Evolutionary conservation across 2,329 filamentous ascomycete species (phyloP), one percentile per base, ranked within the genome.

Genomic region (Paecilomyces variotii): DNA sequence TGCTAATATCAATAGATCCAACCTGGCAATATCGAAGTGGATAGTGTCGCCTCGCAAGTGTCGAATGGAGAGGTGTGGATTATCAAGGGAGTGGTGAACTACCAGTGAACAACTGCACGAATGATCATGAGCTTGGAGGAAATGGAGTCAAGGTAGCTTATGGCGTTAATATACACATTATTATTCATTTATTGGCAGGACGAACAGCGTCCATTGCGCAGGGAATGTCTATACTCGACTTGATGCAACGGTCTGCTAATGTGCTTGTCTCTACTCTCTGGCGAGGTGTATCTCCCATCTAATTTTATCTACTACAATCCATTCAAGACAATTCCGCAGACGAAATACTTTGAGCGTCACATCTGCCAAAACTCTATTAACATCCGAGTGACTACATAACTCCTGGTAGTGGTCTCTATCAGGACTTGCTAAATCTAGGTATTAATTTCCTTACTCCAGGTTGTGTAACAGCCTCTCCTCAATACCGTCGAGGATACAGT

Each of bases 31-130:
- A 84, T 97, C 51, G 86, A 92, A 72, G 88, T 97, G 12, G 83
- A 86, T 50, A 85, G 80, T 59, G 80, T 96, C 56, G 87, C 87
- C 1, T 87, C 87, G 64, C 83, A 85, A 60, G 92, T 95, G 19
- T 83, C 85, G 2, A 99, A 97, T 71, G 94, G 94, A 3, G 89
- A 97, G 75, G 82, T 97, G 65, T 95, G 90, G 90, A 82, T 92
- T 39, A 69, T 90, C 60, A 84, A 84, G 63, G 81, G 79, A 3
- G 83, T 87, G 26, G 68, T 87, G 59, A 84, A 84, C 59, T 84
- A 83, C 64, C 66, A 65, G 27, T 72, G 58, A 64, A 49, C 26
- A 19, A 45, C 14, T 45, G n/a, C n/a, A 45, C 19, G 3, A 45
- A 45, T 45, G 39, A 45, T 45, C 4, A 45, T 45, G 39, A 45